These are phyloP conservation scores for Sutorius eximius DNA, from an alignment of 1,284 basidiomycete genomes.

Conservation along the genomic window DNA sequence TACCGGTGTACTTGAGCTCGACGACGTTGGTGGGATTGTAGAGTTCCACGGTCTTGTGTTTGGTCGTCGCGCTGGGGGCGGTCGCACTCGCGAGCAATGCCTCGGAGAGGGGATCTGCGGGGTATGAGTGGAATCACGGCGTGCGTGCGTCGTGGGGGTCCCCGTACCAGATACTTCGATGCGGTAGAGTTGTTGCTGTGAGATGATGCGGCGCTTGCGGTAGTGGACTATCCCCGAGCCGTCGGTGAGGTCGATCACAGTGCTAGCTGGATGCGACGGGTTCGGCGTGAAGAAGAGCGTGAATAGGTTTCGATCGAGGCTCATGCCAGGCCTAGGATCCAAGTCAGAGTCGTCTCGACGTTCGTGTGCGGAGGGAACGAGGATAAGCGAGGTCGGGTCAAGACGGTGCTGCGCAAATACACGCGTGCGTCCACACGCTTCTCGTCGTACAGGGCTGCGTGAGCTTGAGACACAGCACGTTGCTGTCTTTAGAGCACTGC, in stretches of 20 bases:
- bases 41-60: conserved; percentile 71
- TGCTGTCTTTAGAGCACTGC: too few relatives aligned
- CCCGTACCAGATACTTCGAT: conserved; percentile 64
- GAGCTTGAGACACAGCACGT: too few relatives aligned
- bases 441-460: too few relatives aligned
- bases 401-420: neutral
- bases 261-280: conserved; percentile 49
- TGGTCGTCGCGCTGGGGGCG: conserved; percentile 62
- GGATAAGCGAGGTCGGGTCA: neutral
- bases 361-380: neutral
- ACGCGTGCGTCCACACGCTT: too few relatives aligned
- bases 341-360: neutral
- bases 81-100: conserved; percentile 64
- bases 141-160: neutral
- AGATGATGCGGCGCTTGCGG: conserved; percentile 58
- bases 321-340: conserved; percentile 45
- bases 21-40: conserved; percentile 71
- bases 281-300: conserved; percentile 65
- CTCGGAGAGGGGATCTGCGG: conserved; percentile 63
- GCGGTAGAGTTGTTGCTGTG: conserved; percentile 47
- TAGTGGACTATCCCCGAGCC: conserved; percentile 64
- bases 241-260: conserved; percentile 66
- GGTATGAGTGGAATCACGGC: neutral
- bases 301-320: conserved; percentile 78
- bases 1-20: conserved; percentile 72